These are phyloP conservation scores for Colletotrichum zoysiae DNA, from an alignment of 2,329 filamentous ascomycete species.

Conservation along the genomic window DNA sequence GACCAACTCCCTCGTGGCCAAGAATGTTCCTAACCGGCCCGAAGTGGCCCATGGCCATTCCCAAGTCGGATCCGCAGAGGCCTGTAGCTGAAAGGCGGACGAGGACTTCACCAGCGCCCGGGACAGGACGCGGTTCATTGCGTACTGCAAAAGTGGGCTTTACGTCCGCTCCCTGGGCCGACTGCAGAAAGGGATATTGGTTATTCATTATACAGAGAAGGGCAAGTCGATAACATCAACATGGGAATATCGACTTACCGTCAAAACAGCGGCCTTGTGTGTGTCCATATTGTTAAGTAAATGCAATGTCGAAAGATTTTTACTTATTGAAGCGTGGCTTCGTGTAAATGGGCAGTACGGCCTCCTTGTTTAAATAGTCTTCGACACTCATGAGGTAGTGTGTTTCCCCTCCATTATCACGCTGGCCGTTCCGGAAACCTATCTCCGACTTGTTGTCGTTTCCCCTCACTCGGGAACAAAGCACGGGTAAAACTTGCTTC, in stretches of 20 bases:
- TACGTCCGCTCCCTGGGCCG: neutral
- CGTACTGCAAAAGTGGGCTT: constrained; percentile 27
- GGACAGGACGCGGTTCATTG: constrained; percentile 22
- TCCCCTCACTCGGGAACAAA: neutral
- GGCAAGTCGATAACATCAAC: neutral
- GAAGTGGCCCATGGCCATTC: constrained; percentile 54
- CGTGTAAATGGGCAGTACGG: neutral
- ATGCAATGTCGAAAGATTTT: neutral
- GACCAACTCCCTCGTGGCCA: constrained; percentile 61
- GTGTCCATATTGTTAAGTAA: neutral
- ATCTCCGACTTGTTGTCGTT: neutral
- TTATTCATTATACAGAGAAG: neutral
- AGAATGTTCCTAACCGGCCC: constrained; percentile 52
- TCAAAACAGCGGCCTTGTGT: constrained; percentile 5
- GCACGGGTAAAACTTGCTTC: too few species aligned
- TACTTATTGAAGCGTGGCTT: neutral
- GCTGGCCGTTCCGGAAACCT: neutral
- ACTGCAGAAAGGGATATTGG: neutral
- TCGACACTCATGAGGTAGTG: neutral
- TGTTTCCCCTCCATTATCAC: neutral
- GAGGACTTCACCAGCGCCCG: constrained; percentile 48
- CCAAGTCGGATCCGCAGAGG: constrained; percentile 56
- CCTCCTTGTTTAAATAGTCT: too few species aligned
- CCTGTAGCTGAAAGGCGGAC: constrained; percentile 52
- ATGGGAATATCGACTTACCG: neutral